Conservation (phyloP, 306 rosid species). For the Psophocarpus tetragonolobus region DNA sequence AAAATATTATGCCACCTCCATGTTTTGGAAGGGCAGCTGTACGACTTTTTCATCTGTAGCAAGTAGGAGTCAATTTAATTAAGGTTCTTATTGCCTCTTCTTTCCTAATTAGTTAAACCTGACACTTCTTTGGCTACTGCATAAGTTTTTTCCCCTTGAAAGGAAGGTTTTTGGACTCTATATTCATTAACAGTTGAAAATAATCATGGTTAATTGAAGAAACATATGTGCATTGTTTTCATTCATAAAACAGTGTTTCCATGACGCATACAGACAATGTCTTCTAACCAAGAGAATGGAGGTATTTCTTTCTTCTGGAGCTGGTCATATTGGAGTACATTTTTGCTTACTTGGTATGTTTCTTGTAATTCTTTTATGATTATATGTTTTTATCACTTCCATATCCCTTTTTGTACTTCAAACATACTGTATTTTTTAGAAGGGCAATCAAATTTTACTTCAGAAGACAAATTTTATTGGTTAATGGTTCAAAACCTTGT, state of each 20-base stretch:
- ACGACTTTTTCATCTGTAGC: background rate
- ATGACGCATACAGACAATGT: conserved; percentile 54
- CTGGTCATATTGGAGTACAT: conserved; percentile 99
- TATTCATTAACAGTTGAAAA: background rate
- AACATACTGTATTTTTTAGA: background rate
- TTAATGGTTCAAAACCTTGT: conserved; percentile 2
- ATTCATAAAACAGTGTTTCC: conserved; percentile 24
- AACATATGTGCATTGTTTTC: conserved; percentile 20
- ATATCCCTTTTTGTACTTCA: background rate
- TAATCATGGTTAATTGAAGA: conserved; percentile 10
- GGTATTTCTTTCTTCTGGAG: conserved; percentile 97
- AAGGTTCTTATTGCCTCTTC: background rate
- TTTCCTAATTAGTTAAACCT: background rate
- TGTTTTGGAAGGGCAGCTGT: conserved; percentile 13
- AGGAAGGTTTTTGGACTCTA: background rate
- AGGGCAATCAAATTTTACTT: background rate
- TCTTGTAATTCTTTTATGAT: conserved; percentile 24
- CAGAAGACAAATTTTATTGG: background rate
- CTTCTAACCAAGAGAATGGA: conserved; percentile 58
- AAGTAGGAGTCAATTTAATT: background rate
- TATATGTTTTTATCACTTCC: conserved; percentile 24
- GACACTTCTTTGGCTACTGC: conserved; percentile 4
- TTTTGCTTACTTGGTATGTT: conserved; percentile 85
- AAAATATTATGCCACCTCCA: conserved; percentile 20
- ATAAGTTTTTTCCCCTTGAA: too few relatives aligned